Percentiles rank a stretch among this genome's conserved stretches.
Conservation (phyloP, 2,329 filamentous ascomycete genomes). For the Fusarium agapanthi region DNA sequence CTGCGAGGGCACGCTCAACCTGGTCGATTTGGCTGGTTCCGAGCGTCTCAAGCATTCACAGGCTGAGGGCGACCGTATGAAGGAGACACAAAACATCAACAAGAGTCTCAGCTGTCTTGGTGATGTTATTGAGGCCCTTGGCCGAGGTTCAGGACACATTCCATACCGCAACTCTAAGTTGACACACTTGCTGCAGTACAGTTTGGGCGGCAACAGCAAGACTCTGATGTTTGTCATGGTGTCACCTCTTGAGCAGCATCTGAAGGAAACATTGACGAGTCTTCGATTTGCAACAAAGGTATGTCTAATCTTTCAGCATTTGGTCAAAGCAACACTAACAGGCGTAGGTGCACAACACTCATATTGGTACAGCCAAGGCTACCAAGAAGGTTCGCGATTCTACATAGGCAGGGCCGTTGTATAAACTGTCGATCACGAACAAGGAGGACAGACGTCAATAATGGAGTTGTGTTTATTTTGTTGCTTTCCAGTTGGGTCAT, state of each 20-base stretch:
- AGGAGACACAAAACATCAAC: constrained; percentile 98
- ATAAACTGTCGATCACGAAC: background rate
- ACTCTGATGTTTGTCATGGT: constrained; percentile 99
- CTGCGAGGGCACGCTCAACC: constrained; percentile 91
- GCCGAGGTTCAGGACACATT: constrained; percentile 82
- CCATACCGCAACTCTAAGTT: constrained; percentile 97
- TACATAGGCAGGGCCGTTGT: constrained; percentile 28
- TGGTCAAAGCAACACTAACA: constrained; percentile 1
- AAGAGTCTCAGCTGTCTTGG: constrained; percentile 90
- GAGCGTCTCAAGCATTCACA: constrained; percentile 89
- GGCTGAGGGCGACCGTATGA: constrained; percentile 85
- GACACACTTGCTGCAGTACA: constrained; percentile 94
- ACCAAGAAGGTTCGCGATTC: constrained; percentile 66
- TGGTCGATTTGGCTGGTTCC: constrained; percentile 94
- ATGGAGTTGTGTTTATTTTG: constrained; percentile 7
- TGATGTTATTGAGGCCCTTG: constrained; percentile 94
- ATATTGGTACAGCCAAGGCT: constrained; percentile 88
- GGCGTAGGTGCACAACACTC: constrained; percentile 80
- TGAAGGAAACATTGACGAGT: constrained; percentile 93
- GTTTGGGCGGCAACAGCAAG: constrained; percentile 92
- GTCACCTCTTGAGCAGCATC: constrained; percentile 86
- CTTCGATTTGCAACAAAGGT: constrained; percentile 96
- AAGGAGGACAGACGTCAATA: background rate
- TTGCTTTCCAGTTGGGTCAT: constrained; percentile 10
- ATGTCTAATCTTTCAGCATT: constrained; percentile 34